Evolutionary conservation across 768 basidiomycete genomes (phyloP).

Genomic region (Termitomyces sp.): DNA sequence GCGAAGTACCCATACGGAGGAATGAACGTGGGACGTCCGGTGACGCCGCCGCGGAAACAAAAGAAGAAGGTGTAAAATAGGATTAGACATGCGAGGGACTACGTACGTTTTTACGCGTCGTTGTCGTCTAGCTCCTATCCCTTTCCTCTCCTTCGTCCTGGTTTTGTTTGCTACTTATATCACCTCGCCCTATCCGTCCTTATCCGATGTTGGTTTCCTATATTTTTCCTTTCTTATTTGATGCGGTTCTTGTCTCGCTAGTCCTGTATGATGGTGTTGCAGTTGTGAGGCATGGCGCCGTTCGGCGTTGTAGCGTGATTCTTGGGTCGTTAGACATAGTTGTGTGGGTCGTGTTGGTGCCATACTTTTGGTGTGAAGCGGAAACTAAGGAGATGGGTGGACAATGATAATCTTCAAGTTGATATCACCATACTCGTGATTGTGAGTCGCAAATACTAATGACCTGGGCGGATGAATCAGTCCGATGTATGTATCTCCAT

Average conservation of each 20-base stretch:
- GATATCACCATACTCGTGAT: neutral
- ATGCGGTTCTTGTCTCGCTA: conserved; percentile 15
- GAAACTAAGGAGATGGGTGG: neutral
- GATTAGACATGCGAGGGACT: conserved; percentile 22
- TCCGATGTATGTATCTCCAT: neutral
- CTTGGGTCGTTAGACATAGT: neutral
- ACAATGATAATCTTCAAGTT: neutral
- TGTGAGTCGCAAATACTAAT: neutral
- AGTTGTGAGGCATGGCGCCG: conserved; percentile 12
- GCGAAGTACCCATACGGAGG: conserved; percentile 88
- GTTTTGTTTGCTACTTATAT: conserved; percentile 14
- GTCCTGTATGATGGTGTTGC: conserved; percentile 20
- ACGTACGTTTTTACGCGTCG: conserved; percentile 17
- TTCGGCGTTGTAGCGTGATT: conserved; percentile 4
- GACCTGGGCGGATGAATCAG: neutral
- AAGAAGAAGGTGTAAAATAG: conserved; percentile 93
- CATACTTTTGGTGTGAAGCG: neutral
- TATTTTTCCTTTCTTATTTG: conserved; percentile 13
- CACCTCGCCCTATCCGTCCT: neutral
- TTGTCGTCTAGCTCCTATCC: conserved; percentile 14
- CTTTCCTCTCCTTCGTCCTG: conserved; percentile 11
- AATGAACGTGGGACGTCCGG: conserved; percentile 82
- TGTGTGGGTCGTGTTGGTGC: neutral
- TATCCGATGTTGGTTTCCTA: conserved; percentile 13
- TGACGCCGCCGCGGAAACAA: conserved; percentile 95